Conservation (phyloP, 2,329 filamentous ascomycete genomes). For the Xylariaceae sp. region DNA sequence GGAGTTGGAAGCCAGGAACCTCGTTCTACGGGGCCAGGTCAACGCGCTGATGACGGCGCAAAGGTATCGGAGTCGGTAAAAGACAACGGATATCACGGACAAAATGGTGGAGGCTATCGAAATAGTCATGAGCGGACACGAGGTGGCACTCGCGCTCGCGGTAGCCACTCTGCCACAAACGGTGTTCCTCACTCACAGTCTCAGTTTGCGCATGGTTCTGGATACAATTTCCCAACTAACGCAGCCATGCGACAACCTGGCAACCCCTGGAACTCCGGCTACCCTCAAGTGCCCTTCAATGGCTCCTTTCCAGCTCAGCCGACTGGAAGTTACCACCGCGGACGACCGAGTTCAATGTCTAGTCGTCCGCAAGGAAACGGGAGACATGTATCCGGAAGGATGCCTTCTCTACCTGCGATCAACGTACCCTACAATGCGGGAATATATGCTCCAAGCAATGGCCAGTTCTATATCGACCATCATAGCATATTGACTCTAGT, state of each 20-base stretch:
- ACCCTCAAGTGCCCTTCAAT: slow-evolving; percentile 29
- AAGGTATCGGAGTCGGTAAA: slow-evolving; percentile 26
- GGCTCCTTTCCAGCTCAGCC: slow-evolving; percentile 27
- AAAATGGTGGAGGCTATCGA: slow-evolving; percentile 33
- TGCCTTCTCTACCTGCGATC: slow-evolving; percentile 44
- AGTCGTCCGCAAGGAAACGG: slow-evolving; percentile 23
- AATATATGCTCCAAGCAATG: slow-evolving; percentile 53
- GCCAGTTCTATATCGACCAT: slow-evolving; percentile 59
- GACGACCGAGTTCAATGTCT: slow-evolving; percentile 30
- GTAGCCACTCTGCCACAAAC: slow-evolving; percentile 36
- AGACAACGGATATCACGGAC: slow-evolving; percentile 27
- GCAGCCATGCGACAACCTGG: slow-evolving; percentile 19
- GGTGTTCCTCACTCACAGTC: slow-evolving; percentile 30
- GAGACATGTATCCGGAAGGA: slow-evolving; percentile 25
- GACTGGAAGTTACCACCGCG: slow-evolving; percentile 23
- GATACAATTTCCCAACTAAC: slow-evolving; percentile 26
- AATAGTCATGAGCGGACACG: slow-evolving; percentile 43
- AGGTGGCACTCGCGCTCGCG: slow-evolving; percentile 50
- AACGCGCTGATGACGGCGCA: slow-evolving; percentile 25
- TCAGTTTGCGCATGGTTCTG: slow-evolving; percentile 20
- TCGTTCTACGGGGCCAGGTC: slow-evolving; percentile 16
- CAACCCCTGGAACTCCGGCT: slow-evolving; percentile 24
- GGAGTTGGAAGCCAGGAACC: slow-evolving; percentile 19
- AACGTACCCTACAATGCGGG: slow-evolving; percentile 60
- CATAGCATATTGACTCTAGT: slow-evolving; percentile 44